Evolutionary conservation across 2,329 filamentous ascomycete species (phyloP).

Genomic region (Aspergillaceae sp.): DNA sequence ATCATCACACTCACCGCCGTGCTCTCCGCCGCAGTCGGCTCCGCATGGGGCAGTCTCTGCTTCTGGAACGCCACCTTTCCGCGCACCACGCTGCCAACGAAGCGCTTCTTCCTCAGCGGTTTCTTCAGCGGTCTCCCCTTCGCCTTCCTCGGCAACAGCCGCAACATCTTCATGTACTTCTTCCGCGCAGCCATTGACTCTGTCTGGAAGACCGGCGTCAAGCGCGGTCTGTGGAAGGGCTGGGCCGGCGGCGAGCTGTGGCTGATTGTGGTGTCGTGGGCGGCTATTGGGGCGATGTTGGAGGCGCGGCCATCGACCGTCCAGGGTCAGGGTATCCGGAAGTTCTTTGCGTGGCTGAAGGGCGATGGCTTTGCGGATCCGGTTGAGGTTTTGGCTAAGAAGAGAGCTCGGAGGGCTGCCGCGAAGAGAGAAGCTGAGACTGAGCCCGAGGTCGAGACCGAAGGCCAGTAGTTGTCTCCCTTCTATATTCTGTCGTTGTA

Average conservation of each 20-base stretch:
- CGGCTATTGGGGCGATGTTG: constrained; percentile 68
- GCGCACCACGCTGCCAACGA: constrained; percentile 62
- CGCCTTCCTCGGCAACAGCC: constrained; percentile 54
- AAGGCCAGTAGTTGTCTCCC: too few species aligned
- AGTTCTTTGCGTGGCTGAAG: constrained; percentile 62
- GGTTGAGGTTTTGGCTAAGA: constrained; percentile 39
- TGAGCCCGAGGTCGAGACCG: too few species aligned
- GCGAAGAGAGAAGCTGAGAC: background rate
- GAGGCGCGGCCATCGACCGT: constrained; percentile 62
- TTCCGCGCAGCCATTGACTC: constrained; percentile 71
- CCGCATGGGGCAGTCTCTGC: constrained; percentile 82
- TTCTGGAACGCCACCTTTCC: constrained; percentile 77
- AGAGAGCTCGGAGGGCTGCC: constrained; percentile 22
- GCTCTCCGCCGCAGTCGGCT: constrained; percentile 72
- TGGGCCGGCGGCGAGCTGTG: constrained; percentile 74
- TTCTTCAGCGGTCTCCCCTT: constrained; percentile 72
- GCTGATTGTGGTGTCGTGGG: constrained; percentile 71
- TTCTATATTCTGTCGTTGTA: too few species aligned
- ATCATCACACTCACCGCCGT: constrained; percentile 71
- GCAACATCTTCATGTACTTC: constrained; percentile 68
- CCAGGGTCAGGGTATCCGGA: constrained; percentile 58
- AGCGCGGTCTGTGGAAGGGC: constrained; percentile 79
- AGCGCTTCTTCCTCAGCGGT: constrained; percentile 84
- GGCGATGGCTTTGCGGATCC: constrained; percentile 70
- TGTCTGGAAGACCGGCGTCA: constrained; percentile 87